A percentile compares a stretch with the other conserved stretches of the same genome.
phyloP scores from a whole-genome alignment of 306 rosid species.

The Gillenia trifoliata region DNA sequence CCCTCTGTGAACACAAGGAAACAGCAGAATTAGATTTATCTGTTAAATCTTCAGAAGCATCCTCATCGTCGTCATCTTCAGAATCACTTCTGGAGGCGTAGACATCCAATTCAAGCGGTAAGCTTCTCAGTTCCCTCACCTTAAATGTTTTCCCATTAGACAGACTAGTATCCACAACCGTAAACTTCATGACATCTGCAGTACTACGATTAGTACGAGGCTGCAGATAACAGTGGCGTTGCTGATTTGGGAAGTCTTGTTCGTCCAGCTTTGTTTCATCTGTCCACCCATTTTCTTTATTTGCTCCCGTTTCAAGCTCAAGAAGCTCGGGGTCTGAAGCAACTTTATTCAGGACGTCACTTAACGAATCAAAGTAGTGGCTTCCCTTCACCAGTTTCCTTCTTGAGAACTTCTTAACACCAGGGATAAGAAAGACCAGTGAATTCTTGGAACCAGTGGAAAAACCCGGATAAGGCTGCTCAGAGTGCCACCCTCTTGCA shows the following conservation, averaged over 20 bases:
- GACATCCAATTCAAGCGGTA: slow-evolving; percentile 42
- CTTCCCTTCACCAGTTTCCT: slow-evolving; percentile 68
- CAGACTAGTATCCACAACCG: slow-evolving; percentile 85
- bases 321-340: slow-evolving; percentile 82
- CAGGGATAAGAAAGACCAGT: slow-evolving; percentile 82
- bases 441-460: slow-evolving; percentile 46
- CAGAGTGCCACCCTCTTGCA: slow-evolving; percentile 97
- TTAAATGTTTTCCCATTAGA: slow-evolving; percentile 34
- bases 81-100: slow-evolving; percentile 36
- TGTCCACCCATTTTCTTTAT: slow-evolving; percentile 38
- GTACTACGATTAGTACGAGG: slow-evolving; percentile 45
- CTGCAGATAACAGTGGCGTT: slow-evolving; percentile 79
- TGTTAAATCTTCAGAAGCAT: slow-evolving; percentile 26
- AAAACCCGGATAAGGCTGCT: slow-evolving; percentile 62
- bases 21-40: slow-evolving; percentile 41
- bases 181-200: slow-evolving; percentile 52
- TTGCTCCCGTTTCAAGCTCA: slow-evolving; percentile 42
- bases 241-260: slow-evolving; percentile 55
- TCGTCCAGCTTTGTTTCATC: slow-evolving; percentile 36
- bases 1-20: slow-evolving; percentile 31
- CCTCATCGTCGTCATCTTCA: slow-evolving; percentile 35
- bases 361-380: slow-evolving; percentile 76
- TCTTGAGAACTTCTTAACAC: slow-evolving; percentile 70
- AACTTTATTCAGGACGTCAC: slow-evolving; percentile 71
- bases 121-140: slow-evolving; percentile 66